Evolutionary conservation across 352 stramenopile species (phyloP), one percentile per base, ranked within the genome.

Genomic region (Phytophthora macrochlamydospora): DNA sequence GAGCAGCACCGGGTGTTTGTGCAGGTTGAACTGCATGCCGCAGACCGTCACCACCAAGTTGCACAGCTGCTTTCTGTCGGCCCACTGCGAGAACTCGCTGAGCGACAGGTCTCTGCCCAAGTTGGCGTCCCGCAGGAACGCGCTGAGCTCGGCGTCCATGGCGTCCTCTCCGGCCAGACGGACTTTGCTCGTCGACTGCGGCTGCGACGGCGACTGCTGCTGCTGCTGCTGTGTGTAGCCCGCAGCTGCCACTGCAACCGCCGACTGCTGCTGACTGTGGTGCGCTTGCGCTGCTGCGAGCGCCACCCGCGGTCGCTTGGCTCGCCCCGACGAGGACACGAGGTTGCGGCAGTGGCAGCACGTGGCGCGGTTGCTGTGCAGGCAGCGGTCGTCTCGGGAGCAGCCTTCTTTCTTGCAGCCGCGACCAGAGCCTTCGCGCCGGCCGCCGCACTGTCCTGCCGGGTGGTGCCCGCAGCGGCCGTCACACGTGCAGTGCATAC

Each of bases 401-500:
- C 85, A 91, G 33, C 69, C 79, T 13, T 82, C 63, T 44, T 75
- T 76, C 67, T 91, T 90, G 73, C 85, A 93, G 59, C 75, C 75
- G 58, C 79, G 77, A 44, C 80, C 85, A 18, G 73, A 88, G 45
- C 85, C 85, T 40, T 93, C 85, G 31, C 85, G 73, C 1, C 80
- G 76, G 37, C 83, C 75, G 43, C 84, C 84, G 60, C 84, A 93
- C 45, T 52, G 79, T 13, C 84, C 84, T 4, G 65, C 43, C 42
- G 64, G 68, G 65, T 93, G 84, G 28, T 74, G 74, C 24, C 84
- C 84, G 57, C 84, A 93, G 24, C 77, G 76, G 35, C 85, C 85
- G 63, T 93, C 85, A 54, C 85, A 93, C n/a, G 85, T 87, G 73
- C 85, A 92, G 68, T 92, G 84, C 84, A 92, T 92, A 70, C 84